Base-by-base conservation (phyloP, 2,329 filamentous ascomycete species). In the Neoscytalidium dimidiatum region DNA sequence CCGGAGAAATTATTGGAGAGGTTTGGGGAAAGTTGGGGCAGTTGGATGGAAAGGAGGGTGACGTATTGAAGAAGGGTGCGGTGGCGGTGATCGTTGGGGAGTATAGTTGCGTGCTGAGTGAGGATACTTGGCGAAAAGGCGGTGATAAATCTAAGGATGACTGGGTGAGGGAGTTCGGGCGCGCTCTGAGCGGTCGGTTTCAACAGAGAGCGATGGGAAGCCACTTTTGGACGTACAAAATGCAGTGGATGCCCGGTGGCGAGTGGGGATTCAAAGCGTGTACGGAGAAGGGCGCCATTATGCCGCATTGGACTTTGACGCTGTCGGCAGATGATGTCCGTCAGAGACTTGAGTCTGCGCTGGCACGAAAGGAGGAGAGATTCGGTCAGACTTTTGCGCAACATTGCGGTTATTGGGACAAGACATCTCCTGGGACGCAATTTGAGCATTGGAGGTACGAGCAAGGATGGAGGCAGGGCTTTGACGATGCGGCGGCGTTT, bases 191-290 rank as follows among this genome's bases (percentile, higher is more conserved):
- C 28, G 70, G 76, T 11, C 77, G 77, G 48, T 88, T 82, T 73
- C 80, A 84, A 64, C 70, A 79, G n/a, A 79, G 78, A 49, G 74
- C 82, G 14, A 82, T 82, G 2, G 86, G 85, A 1, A 79, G 78
- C 33, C 86, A 82, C 69, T 88, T 88, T 75, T 87, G 85, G 86
- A 87, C 85, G 0, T 84, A 79, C 70, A 85, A 85, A 63, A 87
- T 87, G 68, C 80, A 85, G 67, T 87, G 85, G 84, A 85, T 85
- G 80, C 80, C 82, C n/a, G 85, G 85, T 13, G 85, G 85, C 13
- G 85, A 86, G 72, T 88, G 86, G 86, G 85, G 85, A 0, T 87
- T 88, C 74, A 79, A 80, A 21, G 79, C 83, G 41, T 84, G 85
- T 74, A 80, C 78, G 8, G 80, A 83, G 23, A 79, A 78, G 23